Conservation (phyloP, 441 rosid genomes). For the Adansonia grandidieri region DNA sequence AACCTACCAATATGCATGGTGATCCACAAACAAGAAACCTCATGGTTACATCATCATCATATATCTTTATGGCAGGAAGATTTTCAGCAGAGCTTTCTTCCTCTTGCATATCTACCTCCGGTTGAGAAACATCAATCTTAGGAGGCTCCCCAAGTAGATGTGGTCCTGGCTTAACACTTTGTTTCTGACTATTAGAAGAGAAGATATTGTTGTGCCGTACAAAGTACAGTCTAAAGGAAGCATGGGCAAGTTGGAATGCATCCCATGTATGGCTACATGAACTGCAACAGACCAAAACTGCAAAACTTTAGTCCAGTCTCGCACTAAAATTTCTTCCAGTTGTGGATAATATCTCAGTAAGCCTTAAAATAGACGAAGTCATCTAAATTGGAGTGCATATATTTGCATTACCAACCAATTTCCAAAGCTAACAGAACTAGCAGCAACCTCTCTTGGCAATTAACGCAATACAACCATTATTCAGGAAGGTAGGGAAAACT, state of each 20-base stretch:
- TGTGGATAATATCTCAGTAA: neutral
- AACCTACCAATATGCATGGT: constrained; percentile 63
- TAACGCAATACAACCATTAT: neutral
- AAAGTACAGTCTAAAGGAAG: constrained; percentile 85
- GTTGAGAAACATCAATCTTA: constrained; percentile 66
- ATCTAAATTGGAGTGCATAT: neutral
- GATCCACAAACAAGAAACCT: constrained; percentile 91
- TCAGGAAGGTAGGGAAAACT: neutral
- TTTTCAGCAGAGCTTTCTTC: constrained; percentile 71
- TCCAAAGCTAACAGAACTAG: constrained; percentile 1
- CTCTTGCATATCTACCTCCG: constrained; percentile 65
- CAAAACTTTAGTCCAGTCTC: constrained; percentile 20
- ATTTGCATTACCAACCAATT: constrained; percentile 7
- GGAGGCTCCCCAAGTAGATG: constrained; percentile 83
- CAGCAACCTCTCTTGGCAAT: neutral
- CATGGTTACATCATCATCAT: constrained; percentile 85
- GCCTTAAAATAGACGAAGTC: neutral
- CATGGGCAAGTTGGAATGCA: constrained; percentile 86
- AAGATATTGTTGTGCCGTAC: constrained; percentile 38
- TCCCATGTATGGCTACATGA: constrained; percentile 90
- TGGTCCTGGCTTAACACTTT: constrained; percentile 60
- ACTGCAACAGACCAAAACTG: constrained; percentile 51
- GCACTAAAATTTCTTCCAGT: constrained; percentile 7
- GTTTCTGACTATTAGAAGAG: constrained; percentile 51
- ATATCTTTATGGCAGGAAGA: constrained; percentile 87